Base-by-base conservation (phyloP, 2,329 filamentous ascomycete genomes). In the Byssothecium circinans region DNA sequence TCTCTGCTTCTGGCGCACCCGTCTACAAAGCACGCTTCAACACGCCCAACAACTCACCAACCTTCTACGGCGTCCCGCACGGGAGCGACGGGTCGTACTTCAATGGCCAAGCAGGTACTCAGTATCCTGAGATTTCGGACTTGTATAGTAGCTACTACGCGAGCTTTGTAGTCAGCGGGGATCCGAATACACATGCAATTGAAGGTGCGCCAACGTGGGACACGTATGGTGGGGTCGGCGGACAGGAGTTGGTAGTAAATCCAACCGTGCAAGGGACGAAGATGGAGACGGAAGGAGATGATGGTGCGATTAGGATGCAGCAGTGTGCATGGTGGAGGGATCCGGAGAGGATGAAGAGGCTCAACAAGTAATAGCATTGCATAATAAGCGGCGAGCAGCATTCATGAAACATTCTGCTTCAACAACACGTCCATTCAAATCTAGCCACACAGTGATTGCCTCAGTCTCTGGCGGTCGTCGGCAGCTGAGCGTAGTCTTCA, bases 11-110 rank as follows among this genome's bases (percentile, higher is more conserved):
- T n/a, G 53, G 50, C 15, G 58, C 53, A 0, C 58, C 60, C 0
- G 65, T 69, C 2, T 70, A 63, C 53, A 69, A 70, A 55, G 66
- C 61, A 8, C 65, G 65, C 30, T 70, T 65, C 55, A 69, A 70
- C 49, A 67, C 65, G 1, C 67, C 67, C 1, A 68, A 69, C 30
- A 59, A 49, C 23, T 41, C 58, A 0, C 43, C 57, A 2, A 49
- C 58, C 2, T 64, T 59, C 39, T 45, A 57, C 45, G 66, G 66
- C n/a, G 60, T 69, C 1, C 67, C 65, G 7, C 67, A 70, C 33
- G 67, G 62, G 0, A 60, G 60, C 22, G 67, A 70, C 36, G 42
- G 50, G 1, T 19, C 41, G 3, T 70, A 69, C 36, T 69, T 67
- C 47, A 65, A 69, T 22, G 67, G 67, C 8, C 45, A 58, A 7